A percentile compares a stretch with the other conserved stretches of the same genome.
Conservation (phyloP, 2,329 filamentous ascomycete species). For the Phoma sp. region DNA sequence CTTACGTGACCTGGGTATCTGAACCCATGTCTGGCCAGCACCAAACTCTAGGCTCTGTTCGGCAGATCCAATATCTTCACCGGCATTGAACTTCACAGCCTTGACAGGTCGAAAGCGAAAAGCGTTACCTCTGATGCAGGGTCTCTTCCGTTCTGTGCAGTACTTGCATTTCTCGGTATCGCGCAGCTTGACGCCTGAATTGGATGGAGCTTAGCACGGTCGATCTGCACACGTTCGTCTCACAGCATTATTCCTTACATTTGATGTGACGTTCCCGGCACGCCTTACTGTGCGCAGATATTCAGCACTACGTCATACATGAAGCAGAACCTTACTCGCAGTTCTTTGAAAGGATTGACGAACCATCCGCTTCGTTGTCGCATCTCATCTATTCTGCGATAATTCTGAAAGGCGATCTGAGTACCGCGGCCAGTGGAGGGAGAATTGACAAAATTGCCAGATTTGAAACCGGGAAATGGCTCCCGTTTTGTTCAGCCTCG, state of each 20-base stretch:
- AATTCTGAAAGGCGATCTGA: slow-evolving; percentile 7
- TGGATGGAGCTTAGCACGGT: slow-evolving; percentile 16
- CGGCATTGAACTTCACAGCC: slow-evolving; percentile 42
- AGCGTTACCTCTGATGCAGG: slow-evolving; percentile 39
- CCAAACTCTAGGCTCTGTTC: slow-evolving; percentile 40
- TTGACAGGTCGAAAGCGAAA: slow-evolving; percentile 43
- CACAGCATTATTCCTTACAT: slow-evolving; percentile 27
- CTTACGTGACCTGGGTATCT: slow-evolving; percentile 36
- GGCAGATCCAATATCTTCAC: slow-evolving; percentile 39
- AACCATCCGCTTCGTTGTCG: slow-evolving; percentile 42
- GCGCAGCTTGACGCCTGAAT: slow-evolving; percentile 37
- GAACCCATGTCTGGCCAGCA: slow-evolving; percentile 36
- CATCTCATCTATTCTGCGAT: slow-evolving; percentile 23
- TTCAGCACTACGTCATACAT: slow-evolving; percentile 22
- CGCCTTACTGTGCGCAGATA: slow-evolving; percentile 29
- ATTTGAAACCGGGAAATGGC: slow-evolving; percentile 23
- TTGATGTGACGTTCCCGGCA: slow-evolving; percentile 44
- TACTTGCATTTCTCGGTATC: slow-evolving; percentile 41
- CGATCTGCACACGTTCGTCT: background rate
- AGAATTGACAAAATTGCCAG: slow-evolving; percentile 20
- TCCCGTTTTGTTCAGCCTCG: slow-evolving; percentile 20
- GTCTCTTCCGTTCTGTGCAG: slow-evolving; percentile 36
- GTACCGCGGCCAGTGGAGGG: slow-evolving; percentile 9
- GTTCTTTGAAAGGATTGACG: slow-evolving; percentile 12
- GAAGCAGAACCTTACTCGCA: background rate